A percentile compares a stretch with the other conserved stretches of the same genome.
Evolutionary conservation across 305 asterid genomes (phyloP).

Genomic region (Rubia peregrina): DNA sequence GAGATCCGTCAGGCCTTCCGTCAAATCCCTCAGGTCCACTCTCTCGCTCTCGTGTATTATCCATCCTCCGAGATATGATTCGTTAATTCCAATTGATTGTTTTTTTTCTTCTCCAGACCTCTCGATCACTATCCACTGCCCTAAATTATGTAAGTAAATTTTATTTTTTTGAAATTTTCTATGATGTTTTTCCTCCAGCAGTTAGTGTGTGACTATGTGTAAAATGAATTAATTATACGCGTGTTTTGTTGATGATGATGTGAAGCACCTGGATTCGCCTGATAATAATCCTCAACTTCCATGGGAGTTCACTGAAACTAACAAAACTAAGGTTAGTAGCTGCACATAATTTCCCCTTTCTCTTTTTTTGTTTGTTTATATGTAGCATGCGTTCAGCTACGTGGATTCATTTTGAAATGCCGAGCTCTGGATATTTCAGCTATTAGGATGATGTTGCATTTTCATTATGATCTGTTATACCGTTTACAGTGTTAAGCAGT

Average conservation of each 20-base stretch:
- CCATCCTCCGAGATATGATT: background rate
- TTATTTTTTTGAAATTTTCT: no score
- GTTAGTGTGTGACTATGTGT: constrained; percentile 1
- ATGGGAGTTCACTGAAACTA: constrained; percentile 70
- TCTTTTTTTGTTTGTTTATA: background rate
- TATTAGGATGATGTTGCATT: background rate
- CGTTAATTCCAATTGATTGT: background rate
- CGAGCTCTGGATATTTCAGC: background rate
- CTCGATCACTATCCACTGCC: constrained; percentile 80
- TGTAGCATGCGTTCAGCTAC: background rate
- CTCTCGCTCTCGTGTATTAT: background rate
- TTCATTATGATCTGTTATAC: background rate
- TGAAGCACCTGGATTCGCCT: constrained; percentile 80
- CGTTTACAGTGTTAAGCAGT: background rate
- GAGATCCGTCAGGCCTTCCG: constrained; percentile 77
- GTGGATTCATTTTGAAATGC: background rate
- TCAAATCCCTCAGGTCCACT: constrained; percentile 54
- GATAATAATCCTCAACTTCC: constrained; percentile 79
- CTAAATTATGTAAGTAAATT: constrained; percentile 85
- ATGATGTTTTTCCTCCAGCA: background rate
- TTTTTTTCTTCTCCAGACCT: constrained; percentile 34
- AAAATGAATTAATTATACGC: background rate
- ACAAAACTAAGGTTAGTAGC: constrained; percentile 56
- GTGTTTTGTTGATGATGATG: constrained; percentile 10
- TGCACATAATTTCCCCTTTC: constrained; percentile 4